Evolutionary conservation across 208 protist species (phyloP), one percentile per base, ranked within the genome.

Genomic region (Vickermania spadyakhi): DNA sequence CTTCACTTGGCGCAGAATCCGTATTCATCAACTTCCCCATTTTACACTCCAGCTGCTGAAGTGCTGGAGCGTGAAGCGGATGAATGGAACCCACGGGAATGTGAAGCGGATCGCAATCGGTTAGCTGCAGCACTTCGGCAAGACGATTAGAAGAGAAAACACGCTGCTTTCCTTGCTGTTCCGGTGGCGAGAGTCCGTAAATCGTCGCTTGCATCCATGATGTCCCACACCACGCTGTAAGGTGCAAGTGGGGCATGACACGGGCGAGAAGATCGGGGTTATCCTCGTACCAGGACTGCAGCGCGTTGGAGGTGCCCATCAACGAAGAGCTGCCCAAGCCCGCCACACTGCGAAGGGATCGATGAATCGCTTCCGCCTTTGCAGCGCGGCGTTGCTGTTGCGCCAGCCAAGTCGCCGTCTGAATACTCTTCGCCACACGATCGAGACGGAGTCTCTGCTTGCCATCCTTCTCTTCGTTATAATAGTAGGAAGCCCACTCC

Each of bases 191-290:
- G 1, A 11, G 26, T 41, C 81, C 84, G 62, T 80, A 86, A 28
- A 79, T 79, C 52, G 89, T 77, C 3, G 73, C 75, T 67, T 88
- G 78, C 83, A 94, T 87, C 79, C 84, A 89, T 62, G 76, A 72
- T 31, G 87, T 91, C 2, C 75, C 81, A 21, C 63, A 30, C 36
- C 36, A 45, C 18, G 18, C 36, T 18, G 36, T 45, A 7, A 45
- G 36, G 36, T 45, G 36, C 36, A 45, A 18, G 36, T 45, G 36
- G 36, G 36, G 36, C 36, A 45, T 45, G 11, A 45, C 7, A 18
- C 36, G 36, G 36, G 36, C 36, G 36, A 45, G 36, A 45, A n/a
- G 18, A 31, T 91, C 74, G 1, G 80, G 80, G 70, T 94, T 84
- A 21, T 89, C 69, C 61, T 85, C 80, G 56, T 90, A 91, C 88